A percentile compares a stretch with the other conserved stretches of the same genome.
Evolutionary conservation across 805 yeast genomes (phyloP).

Genomic region (Hermanozyma aechmeae): DNA sequence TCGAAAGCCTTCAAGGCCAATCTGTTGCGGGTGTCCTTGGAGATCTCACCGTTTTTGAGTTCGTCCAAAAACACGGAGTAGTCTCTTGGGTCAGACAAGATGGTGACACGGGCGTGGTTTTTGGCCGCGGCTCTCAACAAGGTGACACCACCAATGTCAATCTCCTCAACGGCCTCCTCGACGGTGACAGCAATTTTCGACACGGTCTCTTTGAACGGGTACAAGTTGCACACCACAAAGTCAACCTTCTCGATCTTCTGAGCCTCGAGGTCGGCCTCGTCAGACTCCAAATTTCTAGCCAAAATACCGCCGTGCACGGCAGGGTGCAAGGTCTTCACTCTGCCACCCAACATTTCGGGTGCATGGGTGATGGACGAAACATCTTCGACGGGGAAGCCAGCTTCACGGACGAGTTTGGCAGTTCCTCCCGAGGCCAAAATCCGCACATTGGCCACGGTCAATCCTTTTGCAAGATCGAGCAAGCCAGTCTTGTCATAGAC

Average conservation of each 20-base stretch:
- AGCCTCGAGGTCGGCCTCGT: constrained; percentile 76
- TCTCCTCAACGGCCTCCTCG: constrained; percentile 96
- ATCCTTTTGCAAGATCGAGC: constrained; percentile 92
- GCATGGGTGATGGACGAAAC: constrained; percentile 94
- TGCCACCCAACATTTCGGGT: constrained; percentile 97
- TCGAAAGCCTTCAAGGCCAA: constrained; percentile 96
- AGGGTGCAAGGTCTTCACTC: constrained; percentile 97
- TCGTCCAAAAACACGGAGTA: constrained; percentile 83
- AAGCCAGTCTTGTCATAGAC: constrained; percentile 97
- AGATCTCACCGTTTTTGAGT: constrained; percentile 62
- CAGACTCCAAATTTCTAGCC: constrained; percentile 87
- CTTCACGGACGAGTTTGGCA: constrained; percentile 86
- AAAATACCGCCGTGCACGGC: constrained; percentile 98
- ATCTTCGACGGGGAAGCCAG: constrained; percentile 97
- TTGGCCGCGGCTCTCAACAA: constrained; percentile 97
- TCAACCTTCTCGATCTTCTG: constrained; percentile 96
- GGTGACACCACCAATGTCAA: constrained; percentile 96
- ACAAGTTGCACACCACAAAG: constrained; percentile 93
- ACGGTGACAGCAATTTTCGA: constrained; percentile 92
- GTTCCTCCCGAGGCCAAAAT: constrained; percentile 97
- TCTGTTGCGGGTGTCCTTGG: constrained; percentile 64
- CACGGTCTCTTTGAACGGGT: constrained; percentile 96
- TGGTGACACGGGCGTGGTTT: constrained; percentile 93
- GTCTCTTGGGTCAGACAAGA: constrained; percentile 89
- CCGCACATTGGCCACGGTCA: constrained; percentile 79